A percentile compares a stretch with the other conserved stretches of the same genome.
These are phyloP conservation scores for Pichia phayaonensis DNA, from an alignment of 805 yeast genomes.

Conservation along the genomic window DNA sequence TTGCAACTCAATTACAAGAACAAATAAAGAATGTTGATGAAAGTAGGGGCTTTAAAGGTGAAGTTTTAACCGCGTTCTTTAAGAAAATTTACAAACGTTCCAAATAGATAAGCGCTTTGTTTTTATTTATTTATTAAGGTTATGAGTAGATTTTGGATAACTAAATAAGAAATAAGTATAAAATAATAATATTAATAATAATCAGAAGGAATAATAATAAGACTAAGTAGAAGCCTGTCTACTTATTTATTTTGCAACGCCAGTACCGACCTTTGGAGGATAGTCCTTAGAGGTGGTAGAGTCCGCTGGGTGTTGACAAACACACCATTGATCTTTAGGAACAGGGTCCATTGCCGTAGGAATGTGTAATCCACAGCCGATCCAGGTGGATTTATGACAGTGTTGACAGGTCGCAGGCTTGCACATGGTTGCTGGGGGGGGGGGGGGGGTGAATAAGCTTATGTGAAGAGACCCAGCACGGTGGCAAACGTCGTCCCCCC, in stretches of 20 bases:
- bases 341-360: constrained; percentile 32
- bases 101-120: constrained; percentile 40
- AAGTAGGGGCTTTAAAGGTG: constrained; percentile 84
- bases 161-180: background rate
- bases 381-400: constrained; percentile 32
- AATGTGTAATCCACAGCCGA: constrained; percentile 40
- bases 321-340: constrained; percentile 33
- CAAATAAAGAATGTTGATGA: constrained; percentile 76
- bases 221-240: background rate
- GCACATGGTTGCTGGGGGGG: constrained; percentile 29
- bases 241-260: constrained; percentile 11
- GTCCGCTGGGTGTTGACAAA: constrained; percentile 25
- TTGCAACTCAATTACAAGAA: constrained; percentile 54
- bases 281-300: constrained; percentile 23
- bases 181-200: too few species aligned
- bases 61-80: constrained; percentile 78
- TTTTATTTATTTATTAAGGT: too few species aligned
- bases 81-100: constrained; percentile 90
- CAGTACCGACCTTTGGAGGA: constrained; percentile 33
- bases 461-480: background rate
- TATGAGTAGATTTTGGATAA: background rate
- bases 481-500: background rate
- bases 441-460: background rate
- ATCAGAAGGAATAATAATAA: too few species aligned
- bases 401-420: constrained; percentile 28